Conservation (phyloP, 495 filamentous ascomycete genomes). For the Aspergillus haitiensis region DNA sequence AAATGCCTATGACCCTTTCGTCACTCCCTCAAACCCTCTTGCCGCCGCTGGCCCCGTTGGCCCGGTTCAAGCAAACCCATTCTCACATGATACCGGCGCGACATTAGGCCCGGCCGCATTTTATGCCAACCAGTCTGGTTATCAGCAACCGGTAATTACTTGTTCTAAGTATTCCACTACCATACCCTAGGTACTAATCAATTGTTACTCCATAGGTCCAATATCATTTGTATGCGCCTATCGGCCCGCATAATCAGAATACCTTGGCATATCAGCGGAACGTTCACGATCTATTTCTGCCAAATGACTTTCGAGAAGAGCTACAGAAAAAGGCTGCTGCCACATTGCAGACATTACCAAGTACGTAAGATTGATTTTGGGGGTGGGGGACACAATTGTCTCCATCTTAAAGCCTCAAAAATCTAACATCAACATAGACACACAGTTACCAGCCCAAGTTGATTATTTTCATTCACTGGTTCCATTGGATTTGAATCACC, state of each 20-base stretch:
- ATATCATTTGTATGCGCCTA: conserved; percentile 90
- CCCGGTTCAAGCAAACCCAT: conserved; percentile 61
- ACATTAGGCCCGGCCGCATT: conserved; percentile 54
- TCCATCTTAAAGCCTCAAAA: neutral
- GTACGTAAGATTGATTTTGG: conserved; percentile 47
- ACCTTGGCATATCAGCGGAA: conserved; percentile 78
- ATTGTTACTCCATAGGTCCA: conserved; percentile 54
- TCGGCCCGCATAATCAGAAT: conserved; percentile 77
- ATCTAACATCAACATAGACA: conserved; percentile 46
- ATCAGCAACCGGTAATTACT: conserved; percentile 66
- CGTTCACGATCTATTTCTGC: conserved; percentile 86
- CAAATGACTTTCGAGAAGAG: conserved; percentile 79
- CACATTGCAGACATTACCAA: conserved; percentile 78
- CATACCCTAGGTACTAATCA: neutral
- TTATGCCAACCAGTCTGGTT: conserved; percentile 52
- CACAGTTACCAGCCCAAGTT: conserved; percentile 67
- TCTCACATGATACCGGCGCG: conserved; percentile 58
- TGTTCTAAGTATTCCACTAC: neutral
- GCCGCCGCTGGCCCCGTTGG: conserved; percentile 50
- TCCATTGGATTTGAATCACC: conserved; percentile 78
- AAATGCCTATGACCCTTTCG: conserved; percentile 59
- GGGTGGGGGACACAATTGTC: neutral
- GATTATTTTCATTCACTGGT: conserved; percentile 90
- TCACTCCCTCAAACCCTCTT: conserved; percentile 54
- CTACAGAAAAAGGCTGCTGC: conserved; percentile 87